Conservation (phyloP, 2,329 filamentous ascomycete genomes). For the Alternaria sp. region DNA sequence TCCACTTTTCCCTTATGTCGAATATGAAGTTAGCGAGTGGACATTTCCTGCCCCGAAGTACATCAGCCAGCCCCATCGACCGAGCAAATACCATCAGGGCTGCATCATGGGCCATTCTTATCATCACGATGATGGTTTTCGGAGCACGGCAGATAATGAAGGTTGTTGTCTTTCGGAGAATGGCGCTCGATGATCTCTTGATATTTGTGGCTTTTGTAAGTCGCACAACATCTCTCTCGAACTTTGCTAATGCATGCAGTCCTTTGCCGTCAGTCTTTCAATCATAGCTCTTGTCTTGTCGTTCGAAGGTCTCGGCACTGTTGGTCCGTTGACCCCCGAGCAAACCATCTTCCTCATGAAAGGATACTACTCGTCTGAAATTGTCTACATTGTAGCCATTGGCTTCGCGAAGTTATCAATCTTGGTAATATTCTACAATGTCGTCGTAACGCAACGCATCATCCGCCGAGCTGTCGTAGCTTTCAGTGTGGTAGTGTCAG, state of each 20-base stretch:
- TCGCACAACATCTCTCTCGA: not conserved
- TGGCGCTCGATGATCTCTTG: conserved; percentile 37
- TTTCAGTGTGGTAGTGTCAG: conserved; percentile 31
- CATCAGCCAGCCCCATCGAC: conserved; percentile 15
- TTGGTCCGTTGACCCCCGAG: conserved; percentile 19
- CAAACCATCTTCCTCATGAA: conserved; percentile 36
- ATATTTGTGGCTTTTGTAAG: conserved; percentile 42
- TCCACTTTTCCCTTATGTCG: not conserved
- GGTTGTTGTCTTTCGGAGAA: conserved; percentile 29
- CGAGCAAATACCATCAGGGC: conserved; percentile 30
- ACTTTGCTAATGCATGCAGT: conserved; percentile 22
- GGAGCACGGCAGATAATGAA: conserved; percentile 37
- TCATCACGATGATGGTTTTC: conserved; percentile 31
- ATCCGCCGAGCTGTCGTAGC: conserved; percentile 28
- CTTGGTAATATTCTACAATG: conserved; percentile 34
- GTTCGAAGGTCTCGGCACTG: conserved; percentile 32
- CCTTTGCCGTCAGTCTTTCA: conserved; percentile 37
- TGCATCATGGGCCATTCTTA: conserved; percentile 35
- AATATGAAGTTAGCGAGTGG: conserved; percentile 25
- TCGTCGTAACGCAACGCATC: conserved; percentile 21
- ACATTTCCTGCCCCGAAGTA: conserved; percentile 8
- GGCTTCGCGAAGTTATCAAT: conserved; percentile 43
- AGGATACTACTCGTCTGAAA: conserved; percentile 41
- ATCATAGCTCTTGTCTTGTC: conserved; percentile 32
- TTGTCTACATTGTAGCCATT: conserved; percentile 39